Conservation (phyloP, 176 grass and related monocot species). For the Carex scoparia region DNA sequence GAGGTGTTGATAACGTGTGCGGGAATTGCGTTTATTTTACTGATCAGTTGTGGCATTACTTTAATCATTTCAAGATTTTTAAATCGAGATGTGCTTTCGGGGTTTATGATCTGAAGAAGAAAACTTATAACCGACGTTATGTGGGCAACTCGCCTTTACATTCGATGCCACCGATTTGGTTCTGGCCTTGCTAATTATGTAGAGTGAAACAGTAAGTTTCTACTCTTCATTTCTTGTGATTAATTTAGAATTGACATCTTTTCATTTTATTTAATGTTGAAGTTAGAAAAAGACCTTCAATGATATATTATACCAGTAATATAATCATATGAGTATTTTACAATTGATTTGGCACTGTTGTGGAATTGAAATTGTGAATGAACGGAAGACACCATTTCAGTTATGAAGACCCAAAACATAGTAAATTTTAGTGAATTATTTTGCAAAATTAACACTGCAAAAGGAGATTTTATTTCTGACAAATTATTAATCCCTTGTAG, state of each 20-base stretch:
- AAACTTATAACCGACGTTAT: not conserved
- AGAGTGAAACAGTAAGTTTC: not conserved
- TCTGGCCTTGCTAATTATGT: conserved; percentile 9
- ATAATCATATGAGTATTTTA: not conserved
- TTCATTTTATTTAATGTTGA: not conserved
- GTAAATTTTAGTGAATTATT: not conserved
- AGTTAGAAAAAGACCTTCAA: not conserved
- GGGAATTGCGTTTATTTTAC: not conserved
- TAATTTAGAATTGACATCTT: not conserved
- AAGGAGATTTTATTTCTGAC: not conserved
- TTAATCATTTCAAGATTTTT: not conserved
- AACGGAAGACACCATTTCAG: not conserved
- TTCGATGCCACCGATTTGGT: conserved; percentile 8
- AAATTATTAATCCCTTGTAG: not conserved
- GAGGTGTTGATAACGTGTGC: not conserved
- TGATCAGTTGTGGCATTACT: not conserved
- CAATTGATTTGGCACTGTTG: not conserved
- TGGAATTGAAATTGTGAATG: not conserved
- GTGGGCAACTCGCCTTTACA: not conserved
- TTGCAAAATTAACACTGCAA: too few relatives aligned
- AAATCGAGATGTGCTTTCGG: not conserved
- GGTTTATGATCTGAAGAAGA: conserved; percentile 6
- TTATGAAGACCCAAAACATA: not conserved
- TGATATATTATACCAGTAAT: not conserved
- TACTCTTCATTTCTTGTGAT: not conserved